Percentiles rank a stretch among this genome's conserved stretches.
phyloP scores from a whole-genome alignment of 805 yeast genomes.

The Cyberlindnera mississippiensis region DNA sequence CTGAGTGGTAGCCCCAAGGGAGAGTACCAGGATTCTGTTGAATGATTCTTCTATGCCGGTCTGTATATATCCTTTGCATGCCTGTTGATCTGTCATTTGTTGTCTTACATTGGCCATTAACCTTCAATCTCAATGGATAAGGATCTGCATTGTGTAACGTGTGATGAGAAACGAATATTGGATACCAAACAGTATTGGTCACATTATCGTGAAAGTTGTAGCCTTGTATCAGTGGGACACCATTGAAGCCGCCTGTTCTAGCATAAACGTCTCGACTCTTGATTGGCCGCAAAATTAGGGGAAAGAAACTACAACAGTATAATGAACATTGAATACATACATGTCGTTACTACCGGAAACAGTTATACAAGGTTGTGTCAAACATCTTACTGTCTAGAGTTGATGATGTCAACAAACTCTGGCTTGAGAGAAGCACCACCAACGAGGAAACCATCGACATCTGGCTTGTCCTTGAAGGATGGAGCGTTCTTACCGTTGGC shows the following conservation, averaged over 20 bases:
- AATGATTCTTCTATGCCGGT: neutral
- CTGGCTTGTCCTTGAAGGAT: conserved; percentile 86
- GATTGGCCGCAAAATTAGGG: no score
- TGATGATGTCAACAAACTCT: conserved; percentile 93
- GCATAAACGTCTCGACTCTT: no score
- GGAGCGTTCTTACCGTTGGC: conserved; percentile 92
- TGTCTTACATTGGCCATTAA: no score
- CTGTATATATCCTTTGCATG: no score
- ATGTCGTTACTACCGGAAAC: neutral
- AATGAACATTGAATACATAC: neutral
- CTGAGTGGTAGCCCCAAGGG: conserved; percentile 5
- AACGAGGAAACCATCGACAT: conserved; percentile 97
- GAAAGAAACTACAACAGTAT: neutral
- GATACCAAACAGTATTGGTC: no score
- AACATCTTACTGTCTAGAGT: conserved; percentile 67
- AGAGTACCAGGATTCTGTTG: conserved; percentile 1
- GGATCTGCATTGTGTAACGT: neutral
- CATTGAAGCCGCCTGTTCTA: no score
- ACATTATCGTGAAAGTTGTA: no score
- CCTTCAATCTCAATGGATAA: no score
- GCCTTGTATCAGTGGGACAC: no score
- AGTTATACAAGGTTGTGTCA: neutral
- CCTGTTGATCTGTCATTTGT: no score
- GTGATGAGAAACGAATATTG: neutral
- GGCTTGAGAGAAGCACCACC: conserved; percentile 99